phyloP scores from a whole-genome alignment of 768 basidiomycete genomes.

The Naganishia friedmannii region DNA sequence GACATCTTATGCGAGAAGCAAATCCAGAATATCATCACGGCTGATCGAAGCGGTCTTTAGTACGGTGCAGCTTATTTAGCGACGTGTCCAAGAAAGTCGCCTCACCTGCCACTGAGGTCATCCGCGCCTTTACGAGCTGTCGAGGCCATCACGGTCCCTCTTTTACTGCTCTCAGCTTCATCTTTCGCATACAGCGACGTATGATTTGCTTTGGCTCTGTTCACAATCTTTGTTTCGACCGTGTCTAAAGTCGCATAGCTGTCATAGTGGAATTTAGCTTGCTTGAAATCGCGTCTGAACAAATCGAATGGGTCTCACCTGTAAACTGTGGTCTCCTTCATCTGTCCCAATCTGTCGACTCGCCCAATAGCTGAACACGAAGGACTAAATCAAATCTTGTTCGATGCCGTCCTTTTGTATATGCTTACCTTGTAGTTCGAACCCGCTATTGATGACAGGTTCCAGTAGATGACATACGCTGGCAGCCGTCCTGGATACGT shows the following conservation, averaged over 20 bases:
- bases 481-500: conserved; percentile 20
- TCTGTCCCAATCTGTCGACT: conserved; percentile 29
- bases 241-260: conserved; percentile 22
- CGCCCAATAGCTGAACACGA: conserved; percentile 29
- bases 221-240: conserved; percentile 30
- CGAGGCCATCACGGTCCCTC: conserved; percentile 5
- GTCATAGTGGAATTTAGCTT: neutral
- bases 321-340: conserved; percentile 24
- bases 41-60: neutral
- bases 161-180: neutral
- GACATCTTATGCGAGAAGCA: neutral
- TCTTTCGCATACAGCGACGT: conserved; percentile 25
- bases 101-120: conserved; percentile 26
- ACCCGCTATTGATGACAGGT: conserved; percentile 31
- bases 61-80: neutral
- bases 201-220: conserved; percentile 9
- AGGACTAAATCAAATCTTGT: neutral
- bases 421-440: conserved; percentile 29
- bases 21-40: conserved; percentile 1
- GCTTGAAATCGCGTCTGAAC: neutral
- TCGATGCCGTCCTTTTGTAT: neutral
- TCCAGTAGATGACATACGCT: conserved; percentile 30
- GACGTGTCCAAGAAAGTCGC: no score
- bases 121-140: conserved; percentile 22
- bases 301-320: neutral